Evolutionary conservation across 2,329 filamentous ascomycete genomes (phyloP), one percentile per base, ranked within the genome.

Genomic region (Scortechinia acanthostroma): DNA sequence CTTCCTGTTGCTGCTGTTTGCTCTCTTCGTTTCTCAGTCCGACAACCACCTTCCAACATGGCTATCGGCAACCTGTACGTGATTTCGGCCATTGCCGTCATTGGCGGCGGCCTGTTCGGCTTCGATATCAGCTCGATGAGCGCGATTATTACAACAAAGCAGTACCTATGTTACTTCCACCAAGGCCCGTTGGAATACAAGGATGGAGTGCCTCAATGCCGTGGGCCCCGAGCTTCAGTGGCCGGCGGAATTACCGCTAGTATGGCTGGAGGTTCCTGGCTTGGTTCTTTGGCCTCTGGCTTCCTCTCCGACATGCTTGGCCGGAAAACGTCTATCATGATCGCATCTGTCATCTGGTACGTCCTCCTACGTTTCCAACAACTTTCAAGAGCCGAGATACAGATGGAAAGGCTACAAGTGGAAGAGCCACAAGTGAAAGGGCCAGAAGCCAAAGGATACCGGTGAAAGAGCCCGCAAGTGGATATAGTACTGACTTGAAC

Each of bases 201-300:
- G 48, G 63, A 64, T 5, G 58, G 63, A 5, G 46, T 60, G 1
- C 60, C 58, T 16, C 45, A 52, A 35, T 80, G 74, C 58, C 69
- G 65, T 15, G 79, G 79, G 23, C 78, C 77, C 3, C 59, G 56
- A 13, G 57, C 67, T 30, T 57, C 63, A 46, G 62, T 71, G 1
- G 76, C 79, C 57, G 80, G 80, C 49, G 79, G 78, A 42, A 86
- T 88, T 55, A 83, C 78, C 0, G 82, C 84, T 19, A 68, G 80
- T 43, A 88, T 88, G 80, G 77, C 83, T 19, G 83, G 74, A 45
- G 84, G 84, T 23, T 87, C 83, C 1, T 86, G 80, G 66, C 60
- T 83, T 20, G 83, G 81, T 49, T 76, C 83, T 43, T 62, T 84
- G 15, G 45, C 70, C 42, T 83, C 79, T 42, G 79, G 79, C 37